Percentiles rank a stretch among this genome's conserved stretches.
Conservation (phyloP, 2,329 filamentous ascomycete genomes). For the Beauveria australis region DNA sequence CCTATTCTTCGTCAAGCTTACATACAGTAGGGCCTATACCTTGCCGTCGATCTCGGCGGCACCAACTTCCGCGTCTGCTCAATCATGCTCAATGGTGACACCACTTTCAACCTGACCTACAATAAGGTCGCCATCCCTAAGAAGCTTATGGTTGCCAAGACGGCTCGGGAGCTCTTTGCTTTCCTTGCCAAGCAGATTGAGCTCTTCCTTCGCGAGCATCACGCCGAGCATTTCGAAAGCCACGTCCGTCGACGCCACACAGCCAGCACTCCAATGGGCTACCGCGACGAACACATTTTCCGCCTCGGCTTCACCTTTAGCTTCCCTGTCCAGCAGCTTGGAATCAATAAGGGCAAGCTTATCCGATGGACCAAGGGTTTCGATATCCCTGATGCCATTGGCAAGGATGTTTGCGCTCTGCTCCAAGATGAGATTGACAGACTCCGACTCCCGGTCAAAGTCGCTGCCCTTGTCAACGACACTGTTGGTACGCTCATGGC, state of each 20-base stretch:
- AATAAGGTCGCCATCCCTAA: conserved; percentile 87
- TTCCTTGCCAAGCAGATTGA: conserved; percentile 94
- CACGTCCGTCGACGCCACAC: conserved; percentile 58
- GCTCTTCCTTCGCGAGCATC: conserved; percentile 76
- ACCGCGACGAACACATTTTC: conserved; percentile 69
- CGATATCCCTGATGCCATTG: conserved; percentile 88
- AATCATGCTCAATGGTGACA: conserved; percentile 85
- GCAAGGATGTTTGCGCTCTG: conserved; percentile 87
- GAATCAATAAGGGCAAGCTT: conserved; percentile 89
- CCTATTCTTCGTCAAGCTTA: not conserved
- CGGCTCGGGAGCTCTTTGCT: conserved; percentile 76
- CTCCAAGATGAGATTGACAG: conserved; percentile 85
- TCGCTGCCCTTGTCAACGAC: conserved; percentile 95
- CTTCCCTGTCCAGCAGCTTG: conserved; percentile 88
- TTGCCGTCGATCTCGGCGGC: conserved; percentile 94
- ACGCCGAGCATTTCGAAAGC: conserved; percentile 75
- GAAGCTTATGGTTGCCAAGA: conserved; percentile 83
- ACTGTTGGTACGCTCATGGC: conserved; percentile 98
- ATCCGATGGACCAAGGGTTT: conserved; percentile 99
- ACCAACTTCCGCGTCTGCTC: conserved; percentile 99
- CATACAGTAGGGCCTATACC: conserved; percentile 69
- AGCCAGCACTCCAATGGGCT: conserved; percentile 48
- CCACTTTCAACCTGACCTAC: conserved; percentile 87
- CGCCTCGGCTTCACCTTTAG: conserved; percentile 98
- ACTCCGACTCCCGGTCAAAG: conserved; percentile 77